Evolutionary conservation across 108 stramenopile genomes (phyloP).

Genomic region (Mayamaea pseudoterrestris): DNA sequence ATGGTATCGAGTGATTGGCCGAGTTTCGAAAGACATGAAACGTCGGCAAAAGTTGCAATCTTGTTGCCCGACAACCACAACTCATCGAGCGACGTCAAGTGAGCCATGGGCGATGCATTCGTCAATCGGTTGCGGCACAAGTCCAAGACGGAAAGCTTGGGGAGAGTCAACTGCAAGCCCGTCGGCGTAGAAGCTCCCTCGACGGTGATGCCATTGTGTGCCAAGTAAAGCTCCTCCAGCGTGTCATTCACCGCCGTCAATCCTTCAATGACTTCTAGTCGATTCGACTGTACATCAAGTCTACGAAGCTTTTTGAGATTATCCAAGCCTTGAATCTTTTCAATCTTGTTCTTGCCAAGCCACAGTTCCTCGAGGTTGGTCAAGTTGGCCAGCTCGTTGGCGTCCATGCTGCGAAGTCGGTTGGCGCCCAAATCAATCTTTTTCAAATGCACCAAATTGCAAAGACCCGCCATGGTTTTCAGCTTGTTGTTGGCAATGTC

Average conservation of each 20-base stretch:
- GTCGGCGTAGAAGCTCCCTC: constrained; percentile 46
- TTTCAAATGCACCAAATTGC: constrained; percentile 45
- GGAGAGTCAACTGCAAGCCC: constrained; percentile 44
- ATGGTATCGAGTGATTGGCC: constrained; percentile 62
- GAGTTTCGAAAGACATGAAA: constrained; percentile 33
- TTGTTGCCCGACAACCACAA: constrained; percentile 96
- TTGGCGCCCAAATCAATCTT: constrained; percentile 94
- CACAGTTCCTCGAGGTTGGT: constrained; percentile 76
- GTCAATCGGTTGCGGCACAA: constrained; percentile 72
- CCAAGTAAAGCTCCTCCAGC: constrained; percentile 93
- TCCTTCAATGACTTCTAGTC: constrained; percentile 72
- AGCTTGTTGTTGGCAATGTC: constrained; percentile 97
- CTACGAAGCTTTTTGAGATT: constrained; percentile 64
- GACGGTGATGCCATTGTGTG: constrained; percentile 86
- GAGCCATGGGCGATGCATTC: constrained; percentile 52
- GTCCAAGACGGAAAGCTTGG: constrained; percentile 53
- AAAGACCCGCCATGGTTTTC: constrained; percentile 74
- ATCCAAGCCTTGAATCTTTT: constrained; percentile 59
- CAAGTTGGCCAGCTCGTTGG: constrained; percentile 48
- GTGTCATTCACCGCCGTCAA: constrained; percentile 43
- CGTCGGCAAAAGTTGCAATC: constrained; percentile 69
- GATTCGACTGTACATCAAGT: constrained; percentile 85
- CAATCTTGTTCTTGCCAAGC: constrained; percentile 88
- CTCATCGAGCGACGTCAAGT: constrained; percentile 68
- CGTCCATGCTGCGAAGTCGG: constrained; percentile 78